phyloP scores from a whole-genome alignment of 352 stramenopile species.

The Pythium graminicola region DNA sequence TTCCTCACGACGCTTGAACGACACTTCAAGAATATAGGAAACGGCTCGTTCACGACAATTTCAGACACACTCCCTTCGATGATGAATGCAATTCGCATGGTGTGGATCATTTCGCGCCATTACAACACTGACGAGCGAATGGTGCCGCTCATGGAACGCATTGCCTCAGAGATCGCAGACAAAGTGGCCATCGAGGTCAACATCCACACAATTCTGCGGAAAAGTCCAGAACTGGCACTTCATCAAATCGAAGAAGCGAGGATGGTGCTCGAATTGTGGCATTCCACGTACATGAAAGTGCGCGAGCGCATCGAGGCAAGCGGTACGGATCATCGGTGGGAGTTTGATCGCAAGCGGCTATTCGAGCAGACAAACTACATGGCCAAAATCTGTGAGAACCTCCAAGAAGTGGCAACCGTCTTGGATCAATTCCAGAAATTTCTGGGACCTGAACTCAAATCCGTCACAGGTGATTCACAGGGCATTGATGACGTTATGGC shows the following conservation, averaged over 20 bases:
- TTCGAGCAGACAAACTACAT: constrained; percentile 97
- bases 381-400: constrained; percentile 92
- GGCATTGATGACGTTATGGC: constrained; percentile 93
- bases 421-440: constrained; percentile 96
- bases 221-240: constrained; percentile 65
- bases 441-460: constrained; percentile 92
- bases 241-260: constrained; percentile 86
- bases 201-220: constrained; percentile 85
- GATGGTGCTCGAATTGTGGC: constrained; percentile 91
- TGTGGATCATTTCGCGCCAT: constrained; percentile 96
- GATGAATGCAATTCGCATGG: constrained; percentile 96
- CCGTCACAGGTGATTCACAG: constrained; percentile 91
- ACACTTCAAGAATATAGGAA: constrained; percentile 94
- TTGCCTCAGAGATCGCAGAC: constrained; percentile 90
- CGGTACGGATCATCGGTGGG: constrained; percentile 93
- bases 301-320: constrained; percentile 92
- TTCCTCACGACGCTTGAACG: constrained; percentile 95
- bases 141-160: constrained; percentile 94
- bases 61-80: constrained; percentile 92
- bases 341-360: constrained; percentile 93
- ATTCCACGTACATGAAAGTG: constrained; percentile 93
- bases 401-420: constrained; percentile 90
- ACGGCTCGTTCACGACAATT: constrained; percentile 88
- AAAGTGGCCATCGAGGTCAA: constrained; percentile 91
- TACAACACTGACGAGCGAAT: constrained; percentile 98